Evolutionary conservation across 23 red algal species (phyloP), one percentile per base, ranked within the genome.

Genomic region (Gracilaria caudata): DNA sequence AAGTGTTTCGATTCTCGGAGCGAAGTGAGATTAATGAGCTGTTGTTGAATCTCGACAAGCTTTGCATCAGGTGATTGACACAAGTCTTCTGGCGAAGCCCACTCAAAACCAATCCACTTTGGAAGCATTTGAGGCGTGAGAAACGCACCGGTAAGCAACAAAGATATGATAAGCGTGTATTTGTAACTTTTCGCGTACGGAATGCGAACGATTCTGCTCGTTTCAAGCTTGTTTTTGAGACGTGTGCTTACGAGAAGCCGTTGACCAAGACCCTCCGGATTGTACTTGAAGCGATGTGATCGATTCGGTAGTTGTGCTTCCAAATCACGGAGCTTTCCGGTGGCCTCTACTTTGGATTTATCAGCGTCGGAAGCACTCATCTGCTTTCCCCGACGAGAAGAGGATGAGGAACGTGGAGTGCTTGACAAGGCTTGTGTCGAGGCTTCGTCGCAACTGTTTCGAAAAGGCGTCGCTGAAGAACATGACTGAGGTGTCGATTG

Each of bases 171-270:
- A 47, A 89, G 74, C 53, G 72, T 59, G 33, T 89, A 89, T 23
- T 89, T 89, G 74, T 78, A 79, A 10, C 51, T 68, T 28, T 39
- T 51, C 21, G 51, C 19, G 56, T 47, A 89, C 3, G 85, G 85
- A 35, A 89, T 34, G 56, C 85, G 85, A n/a, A 89, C 68, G 51
- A 89, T 89, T 8, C 39, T 58, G 74, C 85, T 89, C 14, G 85
- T 56, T 58, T 89, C 68, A 49, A 89, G 74, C 54, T 89, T 89
- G 71, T 54, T 89, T 16, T 89, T 89, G 39, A 89, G 68, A 16
- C 85, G 70, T 8, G 72, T 34, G 29, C 53, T 64, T 34, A 89
- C 85, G 20, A 89, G 71, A 35, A 89, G 71, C 8, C 85, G 85
- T 51, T 89, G 56, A 8, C 47, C 63, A 39, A 77, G 75, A 9